phyloP scores from a whole-genome alignment of 306 rosid genomes.

The Cercis canadensis region DNA sequence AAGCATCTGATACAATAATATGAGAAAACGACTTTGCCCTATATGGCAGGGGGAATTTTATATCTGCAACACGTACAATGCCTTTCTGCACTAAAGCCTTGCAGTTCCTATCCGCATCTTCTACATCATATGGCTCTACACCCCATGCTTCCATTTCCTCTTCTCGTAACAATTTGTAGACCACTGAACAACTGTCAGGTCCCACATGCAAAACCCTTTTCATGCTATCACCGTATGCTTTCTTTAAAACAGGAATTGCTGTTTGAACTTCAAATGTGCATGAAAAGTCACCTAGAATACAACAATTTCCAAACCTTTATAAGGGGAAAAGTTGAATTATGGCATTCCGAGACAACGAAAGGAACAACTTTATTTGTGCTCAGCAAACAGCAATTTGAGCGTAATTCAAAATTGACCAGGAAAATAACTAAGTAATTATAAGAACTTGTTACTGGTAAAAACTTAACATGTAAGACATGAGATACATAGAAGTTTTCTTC shows the following conservation, averaged over 20 bases:
- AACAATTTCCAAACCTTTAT: conserved; percentile 23
- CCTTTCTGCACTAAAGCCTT: conserved; percentile 78
- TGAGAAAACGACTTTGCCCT: conserved; percentile 83
- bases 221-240: conserved; percentile 77
- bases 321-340: not conserved
- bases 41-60: conserved; percentile 88
- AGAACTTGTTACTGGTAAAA: not conserved
- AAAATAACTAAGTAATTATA: too few relatives aligned
- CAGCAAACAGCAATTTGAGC: not conserved
- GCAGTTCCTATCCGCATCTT: conserved; percentile 75
- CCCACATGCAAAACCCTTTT: conserved; percentile 84
- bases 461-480: not conserved
- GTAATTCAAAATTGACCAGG: not conserved
- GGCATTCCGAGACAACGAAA: conserved; percentile 3
- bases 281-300: conserved; percentile 65
- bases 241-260: conserved; percentile 71
- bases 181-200: conserved; percentile 86
- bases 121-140: conserved; percentile 88
- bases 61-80: conserved; percentile 78
- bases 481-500: not conserved
- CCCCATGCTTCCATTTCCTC: conserved; percentile 94
- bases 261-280: conserved; percentile 77
- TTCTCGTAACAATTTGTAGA: conserved; percentile 67
- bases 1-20: conserved; percentile 79
- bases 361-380: not conserved